A percentile compares a stretch with the other conserved stretches of the same genome.
Evolutionary conservation across 257 asterid genomes (phyloP).

Genomic region (Rubia yunnanensis): DNA sequence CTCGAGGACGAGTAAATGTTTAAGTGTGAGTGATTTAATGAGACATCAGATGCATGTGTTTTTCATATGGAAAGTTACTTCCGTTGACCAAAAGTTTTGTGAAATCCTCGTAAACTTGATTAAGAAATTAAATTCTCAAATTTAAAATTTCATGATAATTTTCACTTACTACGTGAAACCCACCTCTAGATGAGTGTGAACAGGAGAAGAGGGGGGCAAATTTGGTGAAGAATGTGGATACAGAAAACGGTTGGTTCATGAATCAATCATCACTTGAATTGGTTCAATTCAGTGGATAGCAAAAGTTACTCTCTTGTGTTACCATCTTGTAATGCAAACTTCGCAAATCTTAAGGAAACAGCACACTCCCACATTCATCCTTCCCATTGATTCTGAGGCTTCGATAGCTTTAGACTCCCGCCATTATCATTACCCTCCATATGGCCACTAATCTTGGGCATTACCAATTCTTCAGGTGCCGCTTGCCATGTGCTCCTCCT

Average conservation of each 20-base stretch:
- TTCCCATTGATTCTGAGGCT: conserved; percentile 7
- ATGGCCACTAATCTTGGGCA: conserved; percentile 3
- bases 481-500: conserved; percentile 15
- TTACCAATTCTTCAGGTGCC: conserved; percentile 3
- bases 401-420: conserved; percentile 22
- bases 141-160: too few species aligned
- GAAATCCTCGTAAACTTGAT: too few species aligned
- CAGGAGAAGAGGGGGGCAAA: background rate
- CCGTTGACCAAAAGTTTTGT: too few species aligned
- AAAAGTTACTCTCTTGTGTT: conserved; percentile 31
- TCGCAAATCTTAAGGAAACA: conserved; percentile 38
- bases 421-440: conserved; percentile 6
- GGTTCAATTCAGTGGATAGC: background rate
- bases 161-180: too few species aligned
- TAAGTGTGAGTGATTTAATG: too few species aligned
- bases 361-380: conserved; percentile 13
- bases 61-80: too few species aligned
- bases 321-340: conserved; percentile 13
- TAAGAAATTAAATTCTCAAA: too few species aligned
- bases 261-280: background rate
- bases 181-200: too few species aligned
- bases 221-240: background rate
- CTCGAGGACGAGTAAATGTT: too few species aligned
- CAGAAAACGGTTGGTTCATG: background rate
- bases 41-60: too few species aligned